Evolutionary conservation across 345 rosid species (phyloP).

Genomic region (Capsella bursapastoris): DNA sequence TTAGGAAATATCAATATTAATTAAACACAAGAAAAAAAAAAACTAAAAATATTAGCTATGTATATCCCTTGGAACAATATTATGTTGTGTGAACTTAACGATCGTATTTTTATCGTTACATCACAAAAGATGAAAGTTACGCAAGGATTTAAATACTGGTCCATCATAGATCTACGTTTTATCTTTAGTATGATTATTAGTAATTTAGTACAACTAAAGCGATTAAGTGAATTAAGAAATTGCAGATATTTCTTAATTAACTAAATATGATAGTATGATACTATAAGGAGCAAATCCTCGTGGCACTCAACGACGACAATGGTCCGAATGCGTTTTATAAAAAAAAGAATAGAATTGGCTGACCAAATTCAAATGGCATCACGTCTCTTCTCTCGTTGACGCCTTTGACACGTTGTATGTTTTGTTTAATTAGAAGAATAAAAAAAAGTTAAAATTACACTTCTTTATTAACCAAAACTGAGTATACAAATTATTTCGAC

Average conservation of each 20-base stretch:
- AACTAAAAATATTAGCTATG: not conserved
- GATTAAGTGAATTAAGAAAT: not conserved
- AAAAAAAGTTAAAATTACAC: too few relatives aligned
- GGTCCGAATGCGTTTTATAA: not conserved
- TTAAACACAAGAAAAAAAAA: not conserved
- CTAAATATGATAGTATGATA: not conserved
- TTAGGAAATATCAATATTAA: not conserved
- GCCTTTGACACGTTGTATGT: conserved; percentile 7
- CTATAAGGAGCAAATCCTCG: not conserved
- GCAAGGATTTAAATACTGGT: not conserved
- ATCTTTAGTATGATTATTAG: not conserved
- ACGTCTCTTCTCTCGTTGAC: conserved; percentile 8
- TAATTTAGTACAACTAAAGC: not conserved
- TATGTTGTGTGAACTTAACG: not conserved
- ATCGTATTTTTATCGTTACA: not conserved
- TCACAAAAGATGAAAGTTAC: not conserved
- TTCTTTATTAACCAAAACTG: not conserved
- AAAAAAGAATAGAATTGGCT: not conserved
- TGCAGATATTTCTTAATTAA: not conserved
- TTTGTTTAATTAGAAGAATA: too few relatives aligned
- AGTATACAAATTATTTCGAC: not conserved
- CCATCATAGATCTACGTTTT: not conserved
- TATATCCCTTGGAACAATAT: not conserved
- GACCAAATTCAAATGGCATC: not conserved
- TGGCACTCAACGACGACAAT: not conserved